Conservation (phyloP, 176 grass and related monocot genomes). For the Microstegium vimineum region DNA sequence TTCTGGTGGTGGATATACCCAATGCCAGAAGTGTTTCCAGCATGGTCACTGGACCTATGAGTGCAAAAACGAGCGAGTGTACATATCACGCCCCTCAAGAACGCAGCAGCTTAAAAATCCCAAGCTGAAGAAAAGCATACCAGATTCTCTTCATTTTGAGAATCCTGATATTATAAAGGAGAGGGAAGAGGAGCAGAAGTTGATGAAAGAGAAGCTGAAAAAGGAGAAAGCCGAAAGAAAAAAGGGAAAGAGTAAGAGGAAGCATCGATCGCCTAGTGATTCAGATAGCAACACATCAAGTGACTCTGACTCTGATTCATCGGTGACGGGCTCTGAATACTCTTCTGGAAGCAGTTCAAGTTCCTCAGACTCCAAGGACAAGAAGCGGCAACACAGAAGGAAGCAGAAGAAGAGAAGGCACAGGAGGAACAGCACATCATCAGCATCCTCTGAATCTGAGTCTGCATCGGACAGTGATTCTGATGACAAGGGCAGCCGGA, state of each 20-base stretch:
- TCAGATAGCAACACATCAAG: conserved; percentile 47
- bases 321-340: conserved; percentile 43
- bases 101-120: conserved; percentile 68
- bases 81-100: conserved; percentile 56
- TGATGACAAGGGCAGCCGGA: conserved; percentile 51
- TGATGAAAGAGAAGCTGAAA: conserved; percentile 28
- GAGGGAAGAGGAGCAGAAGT: conserved; percentile 34
- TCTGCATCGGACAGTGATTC: conserved; percentile 51
- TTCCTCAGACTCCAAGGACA: conserved; percentile 61
- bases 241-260: conserved; percentile 62
- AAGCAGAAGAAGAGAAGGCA: conserved; percentile 63
- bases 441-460: conserved; percentile 45
- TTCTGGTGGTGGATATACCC: conserved; percentile 30
- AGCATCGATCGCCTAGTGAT: conserved; percentile 41
- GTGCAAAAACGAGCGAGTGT: conserved; percentile 81
- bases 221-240: conserved; percentile 24
- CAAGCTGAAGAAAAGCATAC: conserved; percentile 61
- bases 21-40: conserved; percentile 86
- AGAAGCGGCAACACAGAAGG: conserved; percentile 43
- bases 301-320: conserved; percentile 53
- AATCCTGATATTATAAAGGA: conserved; percentile 67
- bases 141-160: conserved; percentile 47
- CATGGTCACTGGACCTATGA: conserved; percentile 74
- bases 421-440: conserved; percentile 42
- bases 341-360: conserved; percentile 69